Percentiles rank a stretch among this genome's conserved stretches.
These are phyloP conservation scores for Hypomontagnella monticulosa DNA, from an alignment of 495 filamentous ascomycete species.

Conservation along the genomic window DNA sequence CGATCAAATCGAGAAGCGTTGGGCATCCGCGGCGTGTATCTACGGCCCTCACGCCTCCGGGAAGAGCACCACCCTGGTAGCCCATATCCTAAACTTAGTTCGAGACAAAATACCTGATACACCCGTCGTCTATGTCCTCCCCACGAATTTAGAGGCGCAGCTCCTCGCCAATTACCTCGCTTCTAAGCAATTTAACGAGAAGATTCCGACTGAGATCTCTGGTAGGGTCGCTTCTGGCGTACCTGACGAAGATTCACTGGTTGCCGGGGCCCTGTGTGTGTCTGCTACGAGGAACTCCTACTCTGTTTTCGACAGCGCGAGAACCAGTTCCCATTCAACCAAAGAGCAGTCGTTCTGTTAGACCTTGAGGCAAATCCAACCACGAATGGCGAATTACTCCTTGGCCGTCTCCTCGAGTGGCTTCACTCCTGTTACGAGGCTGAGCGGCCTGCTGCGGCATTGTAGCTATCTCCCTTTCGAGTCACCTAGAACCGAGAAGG, in stretches of 20 bases:
- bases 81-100: neutral
- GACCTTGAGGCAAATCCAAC: slow-evolving; percentile 1
- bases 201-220: too few species aligned
- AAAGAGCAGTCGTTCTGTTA: neutral
- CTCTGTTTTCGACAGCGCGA: too few species aligned
- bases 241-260: neutral
- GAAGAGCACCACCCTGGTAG: slow-evolving; percentile 11
- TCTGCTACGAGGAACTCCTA: neutral
- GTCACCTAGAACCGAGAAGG: neutral
- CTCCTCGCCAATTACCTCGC: neutral
- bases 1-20: neutral
- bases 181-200: neutral
- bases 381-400: neutral
- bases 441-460: neutral
- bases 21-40: neutral
- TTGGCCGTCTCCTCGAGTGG: neutral
- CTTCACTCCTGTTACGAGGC: neutral
- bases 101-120: neutral
- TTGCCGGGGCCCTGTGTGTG: neutral
- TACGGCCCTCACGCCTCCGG: neutral
- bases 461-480: neutral
- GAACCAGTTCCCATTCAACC: neutral
- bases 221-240: neutral
- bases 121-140: neutral
- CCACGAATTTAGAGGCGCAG: neutral